Conservation (phyloP, 345 rosid species). For the Eutrema heterophyllum region DNA sequence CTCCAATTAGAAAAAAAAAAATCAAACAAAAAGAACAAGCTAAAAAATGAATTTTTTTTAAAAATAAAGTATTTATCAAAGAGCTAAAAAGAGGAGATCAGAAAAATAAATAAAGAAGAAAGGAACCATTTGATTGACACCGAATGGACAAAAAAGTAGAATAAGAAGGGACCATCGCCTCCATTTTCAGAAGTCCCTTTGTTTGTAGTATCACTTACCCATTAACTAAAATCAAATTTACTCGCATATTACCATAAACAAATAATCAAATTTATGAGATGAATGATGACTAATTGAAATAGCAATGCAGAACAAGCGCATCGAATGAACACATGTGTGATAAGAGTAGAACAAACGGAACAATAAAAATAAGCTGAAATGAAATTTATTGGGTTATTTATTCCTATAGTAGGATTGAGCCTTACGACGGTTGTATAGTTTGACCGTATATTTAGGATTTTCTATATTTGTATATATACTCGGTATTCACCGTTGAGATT, state of each 20-base stretch:
- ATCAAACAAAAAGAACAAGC: background rate
- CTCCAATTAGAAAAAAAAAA: background rate
- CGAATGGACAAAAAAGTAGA: constrained; percentile 17
- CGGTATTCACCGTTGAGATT: too few species aligned
- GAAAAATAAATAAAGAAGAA: constrained; percentile 3
- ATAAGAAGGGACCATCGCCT: constrained; percentile 25
- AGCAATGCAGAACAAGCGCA: too few species aligned
- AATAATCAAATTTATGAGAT: background rate
- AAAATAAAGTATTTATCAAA: background rate
- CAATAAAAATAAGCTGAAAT: too few species aligned
- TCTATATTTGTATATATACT: too few species aligned
- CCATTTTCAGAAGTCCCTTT: constrained; percentile 12
- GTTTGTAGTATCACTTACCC: constrained; percentile 12
- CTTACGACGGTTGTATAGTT: too few species aligned
- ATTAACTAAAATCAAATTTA: background rate
- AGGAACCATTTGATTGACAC: constrained; percentile 26
- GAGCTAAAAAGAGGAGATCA: constrained; percentile 1
- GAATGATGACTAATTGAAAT: too few species aligned
- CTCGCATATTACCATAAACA: background rate
- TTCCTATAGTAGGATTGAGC: too few species aligned
- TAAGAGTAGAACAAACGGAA: too few species aligned
- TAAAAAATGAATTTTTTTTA: background rate
- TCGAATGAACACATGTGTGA: too few species aligned
- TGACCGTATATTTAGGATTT: too few species aligned
- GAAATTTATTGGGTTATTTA: too few species aligned